A percentile compares a stretch with the other conserved stretches of the same genome.
phyloP scores from a whole-genome alignment of 2,329 filamentous ascomycete species.

The Akanthomyces lecanii region DNA sequence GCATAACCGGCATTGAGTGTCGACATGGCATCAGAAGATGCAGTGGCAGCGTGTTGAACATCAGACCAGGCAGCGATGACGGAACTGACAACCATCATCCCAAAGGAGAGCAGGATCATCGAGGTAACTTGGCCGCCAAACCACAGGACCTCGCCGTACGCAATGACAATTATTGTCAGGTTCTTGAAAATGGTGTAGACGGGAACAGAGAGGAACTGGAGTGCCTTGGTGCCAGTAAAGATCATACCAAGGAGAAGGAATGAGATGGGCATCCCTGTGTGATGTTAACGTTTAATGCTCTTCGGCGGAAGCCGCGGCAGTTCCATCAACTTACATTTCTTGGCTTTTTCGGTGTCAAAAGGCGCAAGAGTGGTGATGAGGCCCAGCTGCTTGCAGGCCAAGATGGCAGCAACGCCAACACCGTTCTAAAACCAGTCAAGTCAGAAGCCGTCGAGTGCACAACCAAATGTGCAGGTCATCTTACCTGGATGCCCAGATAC shows the following conservation, averaged over 20 bases:
- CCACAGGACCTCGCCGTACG: constrained; percentile 92
- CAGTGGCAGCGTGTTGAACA: constrained; percentile 72
- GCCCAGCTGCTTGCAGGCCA: constrained; percentile 69
- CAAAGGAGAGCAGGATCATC: constrained; percentile 82
- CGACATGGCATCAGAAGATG: constrained; percentile 64
- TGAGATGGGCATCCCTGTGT: constrained; percentile 81
- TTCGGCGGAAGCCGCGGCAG: not conserved
- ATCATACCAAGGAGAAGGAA: constrained; percentile 93
- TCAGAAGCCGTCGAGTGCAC: not conserved
- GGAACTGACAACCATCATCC: constrained; percentile 87
- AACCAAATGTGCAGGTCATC: constrained; percentile 23
- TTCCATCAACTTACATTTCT: constrained; percentile 63
- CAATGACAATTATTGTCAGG: constrained; percentile 90
- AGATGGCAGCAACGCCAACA: constrained; percentile 77
- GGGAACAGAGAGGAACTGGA: constrained; percentile 87
- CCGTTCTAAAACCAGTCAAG: constrained; percentile 55
- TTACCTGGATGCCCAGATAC: constrained; percentile 80
- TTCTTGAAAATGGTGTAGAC: constrained; percentile 99
- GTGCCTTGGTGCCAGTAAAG: constrained; percentile 85
- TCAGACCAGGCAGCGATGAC: constrained; percentile 93
- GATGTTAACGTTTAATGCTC: not conserved
- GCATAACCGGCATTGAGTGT: constrained; percentile 86
- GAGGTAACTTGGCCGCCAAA: constrained; percentile 83
- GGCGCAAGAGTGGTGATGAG: constrained; percentile 72
- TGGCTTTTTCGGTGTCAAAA: constrained; percentile 80